These are phyloP conservation scores for Fibroporia radiculosa DNA, from an alignment of 768 basidiomycete genomes.

Conservation along the genomic window DNA sequence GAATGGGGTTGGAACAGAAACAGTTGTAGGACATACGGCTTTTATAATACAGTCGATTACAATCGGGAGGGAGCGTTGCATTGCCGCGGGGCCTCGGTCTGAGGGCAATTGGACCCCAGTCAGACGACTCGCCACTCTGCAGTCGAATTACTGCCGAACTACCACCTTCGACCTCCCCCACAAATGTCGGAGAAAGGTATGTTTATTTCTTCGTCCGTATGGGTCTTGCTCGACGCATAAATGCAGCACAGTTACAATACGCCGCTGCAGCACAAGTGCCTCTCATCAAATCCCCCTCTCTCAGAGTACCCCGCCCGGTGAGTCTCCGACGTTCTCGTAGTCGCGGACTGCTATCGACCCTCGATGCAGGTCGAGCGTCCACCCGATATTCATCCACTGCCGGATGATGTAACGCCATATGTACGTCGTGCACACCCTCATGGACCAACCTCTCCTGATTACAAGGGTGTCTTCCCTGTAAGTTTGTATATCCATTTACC, in stretches of 20 bases:
- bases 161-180: no score
- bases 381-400: constrained; percentile 89
- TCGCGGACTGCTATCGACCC: not conserved
- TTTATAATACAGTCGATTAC: no score
- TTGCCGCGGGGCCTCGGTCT: no score
- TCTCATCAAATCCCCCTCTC: constrained; percentile 86
- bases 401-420: constrained; percentile 84
- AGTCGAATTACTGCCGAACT: no score
- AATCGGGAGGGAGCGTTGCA: no score
- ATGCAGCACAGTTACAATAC: constrained; percentile 47
- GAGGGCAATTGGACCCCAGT: no score
- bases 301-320: constrained; percentile 80
- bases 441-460: no score
- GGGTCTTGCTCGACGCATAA: not conserved
- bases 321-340: constrained; percentile 11
- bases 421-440: constrained; percentile 37
- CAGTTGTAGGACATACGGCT: no score
- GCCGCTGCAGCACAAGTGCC: constrained; percentile 69
- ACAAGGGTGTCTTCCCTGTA: constrained; percentile 4
- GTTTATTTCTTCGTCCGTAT: not conserved
- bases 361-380: constrained; percentile 70
- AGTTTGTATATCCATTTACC: constrained; percentile 97
- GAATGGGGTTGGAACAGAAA: no score
- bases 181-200: constrained; percentile 2
- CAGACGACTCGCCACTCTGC: no score